A percentile compares a stretch with the other conserved stretches of the same genome.
Evolutionary conservation across 352 stramenopile species (phyloP).

Genomic region (Phytophthora cryptogea): DNA sequence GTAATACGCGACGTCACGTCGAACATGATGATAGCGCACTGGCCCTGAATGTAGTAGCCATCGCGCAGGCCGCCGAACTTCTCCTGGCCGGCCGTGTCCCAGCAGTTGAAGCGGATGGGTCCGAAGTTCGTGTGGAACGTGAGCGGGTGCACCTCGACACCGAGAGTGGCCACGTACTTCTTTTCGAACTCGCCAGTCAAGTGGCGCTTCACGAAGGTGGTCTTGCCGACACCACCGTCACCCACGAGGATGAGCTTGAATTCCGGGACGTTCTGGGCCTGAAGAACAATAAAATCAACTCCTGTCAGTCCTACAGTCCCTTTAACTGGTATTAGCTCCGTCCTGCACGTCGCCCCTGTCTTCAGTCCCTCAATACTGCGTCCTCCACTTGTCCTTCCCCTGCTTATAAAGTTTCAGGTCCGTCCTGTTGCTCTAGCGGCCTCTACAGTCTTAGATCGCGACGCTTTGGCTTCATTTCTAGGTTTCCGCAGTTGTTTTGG

Average conservation of each 20-base stretch:
- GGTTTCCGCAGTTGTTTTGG: neutral
- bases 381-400: conserved; percentile 1
- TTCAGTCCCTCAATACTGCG: conserved; percentile 18
- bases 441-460: conserved; percentile 17
- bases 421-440: conserved; percentile 10
- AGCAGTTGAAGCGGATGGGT: conserved; percentile 99
- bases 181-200: conserved; percentile 99
- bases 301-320: conserved; percentile 13
- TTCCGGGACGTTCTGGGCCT: conserved; percentile 93
- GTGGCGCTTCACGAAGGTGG: conserved; percentile 99
- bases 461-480: conserved; percentile 18
- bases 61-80: conserved; percentile 97
- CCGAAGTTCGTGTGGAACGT: conserved; percentile 99
- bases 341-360: neutral
- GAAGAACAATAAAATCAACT: conserved; percentile 10
- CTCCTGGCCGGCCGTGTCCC: conserved; percentile 99
- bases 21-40: conserved; percentile 99
- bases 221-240: conserved; percentile 99
- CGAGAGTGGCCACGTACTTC: conserved; percentile 99
- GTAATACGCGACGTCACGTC: conserved; percentile 99
- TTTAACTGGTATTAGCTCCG: neutral
- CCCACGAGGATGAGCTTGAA: conserved; percentile 99
- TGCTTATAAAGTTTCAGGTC: conserved; percentile 8
- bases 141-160: conserved; percentile 99
- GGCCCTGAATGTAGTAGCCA: conserved; percentile 99